Conservation (phyloP, 2,329 filamentous ascomycete species). For the Pyrenophora seminiperda region DNA sequence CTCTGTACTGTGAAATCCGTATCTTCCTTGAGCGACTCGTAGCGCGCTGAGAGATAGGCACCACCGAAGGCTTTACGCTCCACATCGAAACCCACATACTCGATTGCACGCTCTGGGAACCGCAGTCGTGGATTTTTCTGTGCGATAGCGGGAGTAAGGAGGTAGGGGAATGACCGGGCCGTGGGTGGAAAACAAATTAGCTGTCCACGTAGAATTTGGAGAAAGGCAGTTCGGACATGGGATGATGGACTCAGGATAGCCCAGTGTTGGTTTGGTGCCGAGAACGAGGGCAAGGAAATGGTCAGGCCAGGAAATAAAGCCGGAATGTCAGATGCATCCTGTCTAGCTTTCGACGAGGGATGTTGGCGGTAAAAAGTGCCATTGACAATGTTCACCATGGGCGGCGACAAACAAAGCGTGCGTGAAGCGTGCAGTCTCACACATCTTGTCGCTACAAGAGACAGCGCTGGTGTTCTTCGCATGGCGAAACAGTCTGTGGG, state of each 20-base stretch:
- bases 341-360: conserved; percentile 55
- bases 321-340: conserved; percentile 62
- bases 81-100: conserved; percentile 88
- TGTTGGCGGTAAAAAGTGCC: conserved; percentile 84
- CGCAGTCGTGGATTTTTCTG: conserved; percentile 58
- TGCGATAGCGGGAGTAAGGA: conserved; percentile 67
- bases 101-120: conserved; percentile 70
- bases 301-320: conserved; percentile 73
- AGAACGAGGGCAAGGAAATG: conserved; percentile 69
- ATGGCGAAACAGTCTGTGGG: conserved; percentile 29
- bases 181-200: conserved; percentile 76
- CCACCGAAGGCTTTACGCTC: conserved; percentile 65
- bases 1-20: conserved; percentile 85
- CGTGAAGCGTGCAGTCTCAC: conserved; percentile 22
- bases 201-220: conserved; percentile 77
- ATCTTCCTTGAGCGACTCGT: conserved; percentile 83
- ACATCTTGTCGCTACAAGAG: conserved; percentile 37
- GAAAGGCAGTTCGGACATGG: conserved; percentile 78
- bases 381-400: conserved; percentile 54
- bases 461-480: conserved; percentile 37
- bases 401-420: conserved; percentile 27
- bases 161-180: conserved; percentile 77
- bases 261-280: conserved; percentile 68
- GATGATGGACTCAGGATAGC: conserved; percentile 80
- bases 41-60: conserved; percentile 85